Base-by-base conservation (phyloP, 768 basidiomycete genomes). In the Pleurotus tuber-regium region DNA sequence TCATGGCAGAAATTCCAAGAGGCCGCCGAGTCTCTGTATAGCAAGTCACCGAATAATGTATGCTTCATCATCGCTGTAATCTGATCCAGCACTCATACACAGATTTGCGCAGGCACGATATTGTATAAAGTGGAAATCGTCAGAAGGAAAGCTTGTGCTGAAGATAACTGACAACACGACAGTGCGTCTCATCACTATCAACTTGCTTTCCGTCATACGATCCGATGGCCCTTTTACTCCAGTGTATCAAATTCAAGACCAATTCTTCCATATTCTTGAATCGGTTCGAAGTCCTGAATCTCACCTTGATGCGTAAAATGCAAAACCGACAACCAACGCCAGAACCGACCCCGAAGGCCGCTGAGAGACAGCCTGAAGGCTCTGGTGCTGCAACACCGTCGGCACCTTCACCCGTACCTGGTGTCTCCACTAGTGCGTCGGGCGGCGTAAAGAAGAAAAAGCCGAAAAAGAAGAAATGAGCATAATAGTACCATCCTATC, bases 241-340 rank as follows among this genome's bases (percentile, higher is more conserved):
- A 98, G 96, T 96, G 93, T 66, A 77, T 98, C 59, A 97, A 95
- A 69, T 98, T 96, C 77, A 93, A 95, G 69, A 96, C 95, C 1
- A 85, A 87, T 60, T 97, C 94, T 2, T 92, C 90, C 44, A 86
- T 96, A 64, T 92, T 92, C 70, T 85, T 98, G 57, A 97, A 98
- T 76, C 89, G 95, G 59, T 98, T 98, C 71, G 94, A 98, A 68
- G 79, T 86, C 5, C 78, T 98, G 54, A 97, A 96, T 64, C 78
- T 89, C 36, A 83, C 87, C 5, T 74, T 97, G 47, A 88, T 92
- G 75, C 80, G 86, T 60, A 89, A 87, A 70, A 92, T 93, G 86
- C 87, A 84, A 63, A 92, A 93, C 61, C 76, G 63, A 12, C 75
- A 66, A 50, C 69, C 68, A 2, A 66, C 67, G 43, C 68, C 68